Base-by-base conservation (phyloP, 2,329 filamentous ascomycete genomes). In the Cladophialophora exuberans region DNA sequence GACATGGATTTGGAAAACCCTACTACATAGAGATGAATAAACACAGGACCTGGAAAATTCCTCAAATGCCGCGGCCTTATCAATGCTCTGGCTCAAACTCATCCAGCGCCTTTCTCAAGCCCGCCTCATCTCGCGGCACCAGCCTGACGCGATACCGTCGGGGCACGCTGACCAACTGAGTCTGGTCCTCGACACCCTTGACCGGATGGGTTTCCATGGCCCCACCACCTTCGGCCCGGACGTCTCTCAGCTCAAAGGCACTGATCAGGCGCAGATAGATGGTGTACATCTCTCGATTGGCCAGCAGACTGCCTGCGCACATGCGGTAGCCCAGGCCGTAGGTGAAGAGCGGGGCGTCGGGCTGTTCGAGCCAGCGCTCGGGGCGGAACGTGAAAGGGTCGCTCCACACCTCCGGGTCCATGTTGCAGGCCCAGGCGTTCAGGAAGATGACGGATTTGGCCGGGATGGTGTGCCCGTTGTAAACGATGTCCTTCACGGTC, bases 401-500 rank as follows among this genome's bases (percentile, higher is more conserved):
- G 7, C 42, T 42, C 81, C 81, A 85, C n/a, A 84, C 75, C 9
- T 76, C 74, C 0, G 76, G 71, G 63, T 85, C 83, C 81, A 85
- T 85, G 58, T 87, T 87, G 63, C 84, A 87, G 2, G 83, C 83
- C 84, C 83, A 87, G 0, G 83, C 81, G 54, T 87, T 88, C 22
- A 87, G 70, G 66, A 86, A 87, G 30, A 86, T 76, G 0, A 85
- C 80, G 1, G 83, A 85, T 0, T 83, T 83, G 39, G 80, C 79
- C 1, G 85, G 84, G 35, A 87, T 84, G 4, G 77, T 66, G 26
- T 78, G 76, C 15, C 79, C 82, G 7, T 84, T 69, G 54, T 86
- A 86, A 0, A 72, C 70, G 2, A 87, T 73, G 48, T 85, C 83
- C 59, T 79, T 81, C 52, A 85, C 79, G 0, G 83, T 84, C 0